A percentile compares a stretch with the other conserved stretches of the same genome.
These are phyloP conservation scores for Ramularia endophylla DNA, from an alignment of 2,329 filamentous ascomycete genomes.

Conservation along the genomic window DNA sequence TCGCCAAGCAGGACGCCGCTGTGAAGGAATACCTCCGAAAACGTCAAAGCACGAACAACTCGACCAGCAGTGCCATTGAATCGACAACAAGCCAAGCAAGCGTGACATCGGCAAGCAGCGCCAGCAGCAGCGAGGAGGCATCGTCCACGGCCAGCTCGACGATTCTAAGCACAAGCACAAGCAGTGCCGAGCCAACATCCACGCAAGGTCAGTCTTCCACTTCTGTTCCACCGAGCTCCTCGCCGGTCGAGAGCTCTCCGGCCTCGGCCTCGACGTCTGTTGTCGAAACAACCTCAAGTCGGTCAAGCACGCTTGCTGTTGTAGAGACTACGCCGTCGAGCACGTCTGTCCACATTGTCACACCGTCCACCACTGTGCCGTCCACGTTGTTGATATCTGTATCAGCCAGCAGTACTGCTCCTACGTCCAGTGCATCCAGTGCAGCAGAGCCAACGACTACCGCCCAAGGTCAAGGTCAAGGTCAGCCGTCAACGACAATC, in stretches of 20 bases:
- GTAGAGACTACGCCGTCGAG: constrained; percentile 11
- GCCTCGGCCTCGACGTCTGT: constrained; percentile 12
- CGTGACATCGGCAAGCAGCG: constrained; percentile 2
- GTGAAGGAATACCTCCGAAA: constrained; percentile 37
- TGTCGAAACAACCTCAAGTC: too few species aligned
- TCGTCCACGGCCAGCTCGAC: constrained; percentile 8
- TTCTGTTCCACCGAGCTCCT: constrained; percentile 7
- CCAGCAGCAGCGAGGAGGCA: constrained; percentile 3
- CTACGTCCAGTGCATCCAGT: too few species aligned
- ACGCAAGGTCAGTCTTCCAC: constrained; percentile 18
- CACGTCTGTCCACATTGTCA: constrained; percentile 1
- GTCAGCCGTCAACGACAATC: constrained; percentile 12
- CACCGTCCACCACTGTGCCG: constrained; percentile 8
- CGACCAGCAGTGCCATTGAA: constrained; percentile 1
- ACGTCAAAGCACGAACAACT: constrained; percentile 31
- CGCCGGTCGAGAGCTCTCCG: constrained; percentile 7
- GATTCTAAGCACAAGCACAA: too few species aligned
- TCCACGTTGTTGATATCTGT: constrained; percentile 10
- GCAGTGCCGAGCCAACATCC: neutral
- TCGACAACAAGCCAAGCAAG: constrained; percentile 5
- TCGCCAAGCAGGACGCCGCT: constrained; percentile 48
- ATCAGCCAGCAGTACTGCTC: constrained; percentile 9
- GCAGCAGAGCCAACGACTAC: constrained; percentile 6
- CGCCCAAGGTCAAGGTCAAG: constrained; percentile 12
- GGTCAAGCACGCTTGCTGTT: too few species aligned